Evolutionary conservation across 108 stramenopile genomes (phyloP).

Genomic region (Cylindrotheca fusiformis): DNA sequence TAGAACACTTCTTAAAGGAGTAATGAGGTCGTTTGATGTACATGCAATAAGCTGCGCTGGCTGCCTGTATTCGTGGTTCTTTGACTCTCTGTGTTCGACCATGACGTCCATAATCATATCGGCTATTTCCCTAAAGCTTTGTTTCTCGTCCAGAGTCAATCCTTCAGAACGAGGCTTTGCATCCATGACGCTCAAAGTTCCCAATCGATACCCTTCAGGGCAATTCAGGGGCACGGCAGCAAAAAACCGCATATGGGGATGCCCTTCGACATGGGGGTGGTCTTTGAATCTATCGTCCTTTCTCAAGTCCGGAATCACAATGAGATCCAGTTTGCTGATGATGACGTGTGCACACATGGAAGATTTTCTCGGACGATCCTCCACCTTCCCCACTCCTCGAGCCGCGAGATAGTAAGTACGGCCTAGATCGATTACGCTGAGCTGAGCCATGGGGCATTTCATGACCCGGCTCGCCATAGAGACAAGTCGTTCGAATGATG

Average conservation of each 20-base stretch:
- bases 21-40: slow-evolving; percentile 72
- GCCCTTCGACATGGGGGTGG: slow-evolving; percentile 57
- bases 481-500: slow-evolving; percentile 19
- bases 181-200: slow-evolving; percentile 82
- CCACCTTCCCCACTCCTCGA: slow-evolving; percentile 42
- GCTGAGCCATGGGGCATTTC: slow-evolving; percentile 57
- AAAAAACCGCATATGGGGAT: slow-evolving; percentile 75
- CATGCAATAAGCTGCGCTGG: slow-evolving; percentile 34
- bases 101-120: slow-evolving; percentile 38
- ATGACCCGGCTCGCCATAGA: slow-evolving; percentile 41
- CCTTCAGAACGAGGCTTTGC: slow-evolving; percentile 51
- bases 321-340: slow-evolving; percentile 38
- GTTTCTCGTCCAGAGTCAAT: slow-evolving; percentile 51
- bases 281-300: slow-evolving; percentile 68
- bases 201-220: slow-evolving; percentile 56
- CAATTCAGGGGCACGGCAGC: slow-evolving; percentile 62
- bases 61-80: slow-evolving; percentile 18
- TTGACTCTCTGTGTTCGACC: slow-evolving; percentile 37
- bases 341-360: slow-evolving; percentile 77
- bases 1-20: slow-evolving; percentile 64
- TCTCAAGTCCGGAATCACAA: slow-evolving; percentile 56
- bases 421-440: slow-evolving; percentile 58
- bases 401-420: slow-evolving; percentile 63
- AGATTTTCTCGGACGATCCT: slow-evolving; percentile 57
- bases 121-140: slow-evolving; percentile 62